A percentile compares a stretch with the other conserved stretches of the same genome.
Conservation (phyloP, 257 asterid species). For the Penstemon barbatus region DNA sequence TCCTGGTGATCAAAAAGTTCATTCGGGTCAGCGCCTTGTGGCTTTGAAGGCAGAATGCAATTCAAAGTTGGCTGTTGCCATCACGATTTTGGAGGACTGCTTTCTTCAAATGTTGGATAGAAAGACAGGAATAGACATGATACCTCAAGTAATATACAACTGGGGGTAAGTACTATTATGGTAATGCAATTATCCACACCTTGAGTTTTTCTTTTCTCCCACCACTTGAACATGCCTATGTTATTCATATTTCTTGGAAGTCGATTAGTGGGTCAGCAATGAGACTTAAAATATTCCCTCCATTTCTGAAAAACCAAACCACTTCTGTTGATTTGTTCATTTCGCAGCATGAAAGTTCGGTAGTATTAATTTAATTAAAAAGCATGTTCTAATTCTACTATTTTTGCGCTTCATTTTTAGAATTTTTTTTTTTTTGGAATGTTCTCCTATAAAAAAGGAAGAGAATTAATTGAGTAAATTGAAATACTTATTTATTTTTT, state of each 20-base stretch:
- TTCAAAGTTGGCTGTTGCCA: conserved; percentile 94
- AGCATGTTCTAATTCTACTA: neutral
- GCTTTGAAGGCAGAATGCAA: conserved; percentile 92
- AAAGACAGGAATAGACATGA: conserved; percentile 95
- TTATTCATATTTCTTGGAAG: conserved; percentile 12
- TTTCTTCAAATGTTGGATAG: conserved; percentile 96
- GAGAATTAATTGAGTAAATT: neutral
- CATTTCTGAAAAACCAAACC: neutral
- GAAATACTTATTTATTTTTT: too few species aligned
- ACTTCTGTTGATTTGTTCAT: conserved; percentile 15
- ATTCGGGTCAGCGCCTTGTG: conserved; percentile 53
- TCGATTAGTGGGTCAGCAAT: conserved; percentile 11
- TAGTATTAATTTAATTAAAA: conserved; percentile 7
- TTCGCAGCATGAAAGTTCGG: conserved; percentile 7
- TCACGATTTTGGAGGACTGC: conserved; percentile 96
- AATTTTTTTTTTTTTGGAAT: conserved; percentile 4
- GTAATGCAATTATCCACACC: conserved; percentile 1
- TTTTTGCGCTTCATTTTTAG: neutral
- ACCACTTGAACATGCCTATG: conserved; percentile 18
- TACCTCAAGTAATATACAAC: conserved; percentile 93
- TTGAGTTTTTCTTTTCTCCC: neutral
- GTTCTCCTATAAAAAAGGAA: conserved; percentile 10
- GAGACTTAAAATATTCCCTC: neutral
- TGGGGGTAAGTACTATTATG: conserved; percentile 73
- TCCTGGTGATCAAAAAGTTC: conserved; percentile 74